Conservation (phyloP, 1,284 basidiomycete species). For the Ceratobasidium sp. region DNA sequence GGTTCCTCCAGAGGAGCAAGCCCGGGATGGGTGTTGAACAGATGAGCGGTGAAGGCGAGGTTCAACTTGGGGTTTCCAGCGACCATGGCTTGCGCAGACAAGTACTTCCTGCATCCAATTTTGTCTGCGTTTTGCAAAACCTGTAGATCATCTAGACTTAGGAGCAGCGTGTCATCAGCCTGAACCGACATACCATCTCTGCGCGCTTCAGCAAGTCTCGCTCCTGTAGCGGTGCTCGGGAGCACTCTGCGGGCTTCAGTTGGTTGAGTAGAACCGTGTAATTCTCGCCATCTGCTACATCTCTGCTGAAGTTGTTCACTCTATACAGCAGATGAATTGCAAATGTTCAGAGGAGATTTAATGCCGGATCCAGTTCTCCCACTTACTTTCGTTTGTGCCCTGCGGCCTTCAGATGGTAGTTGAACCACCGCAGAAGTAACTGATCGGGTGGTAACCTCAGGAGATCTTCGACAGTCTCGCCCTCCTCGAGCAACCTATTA, state of each 20-base stretch:
- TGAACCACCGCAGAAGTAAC: conserved; percentile 97
- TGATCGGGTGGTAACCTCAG: conserved; percentile 95
- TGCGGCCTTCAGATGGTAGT: conserved; percentile 97
- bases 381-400: conserved; percentile 84
- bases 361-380: neutral
- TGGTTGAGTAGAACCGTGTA: conserved; percentile 96
- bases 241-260: conserved; percentile 93
- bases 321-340: conserved; percentile 56
- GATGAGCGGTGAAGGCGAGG: conserved; percentile 97
- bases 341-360: neutral
- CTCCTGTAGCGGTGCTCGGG: conserved; percentile 91
- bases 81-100: conserved; percentile 91
- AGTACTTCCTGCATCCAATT: conserved; percentile 96
- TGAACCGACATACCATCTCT: conserved; percentile 12
- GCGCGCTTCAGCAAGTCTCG: conserved; percentile 69
- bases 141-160: conserved; percentile 51
- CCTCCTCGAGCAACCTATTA: conserved; percentile 83
- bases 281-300: conserved; percentile 95
- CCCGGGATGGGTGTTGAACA: conserved; percentile 98
- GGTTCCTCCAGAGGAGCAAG: conserved; percentile 91
- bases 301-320: conserved; percentile 97
- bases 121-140: conserved; percentile 92
- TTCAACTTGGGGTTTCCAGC: conserved; percentile 98
- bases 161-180: neutral
- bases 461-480: conserved; percentile 95